phyloP scores from a whole-genome alignment of 345 rosid species.

The Rhodamnia argentea region DNA sequence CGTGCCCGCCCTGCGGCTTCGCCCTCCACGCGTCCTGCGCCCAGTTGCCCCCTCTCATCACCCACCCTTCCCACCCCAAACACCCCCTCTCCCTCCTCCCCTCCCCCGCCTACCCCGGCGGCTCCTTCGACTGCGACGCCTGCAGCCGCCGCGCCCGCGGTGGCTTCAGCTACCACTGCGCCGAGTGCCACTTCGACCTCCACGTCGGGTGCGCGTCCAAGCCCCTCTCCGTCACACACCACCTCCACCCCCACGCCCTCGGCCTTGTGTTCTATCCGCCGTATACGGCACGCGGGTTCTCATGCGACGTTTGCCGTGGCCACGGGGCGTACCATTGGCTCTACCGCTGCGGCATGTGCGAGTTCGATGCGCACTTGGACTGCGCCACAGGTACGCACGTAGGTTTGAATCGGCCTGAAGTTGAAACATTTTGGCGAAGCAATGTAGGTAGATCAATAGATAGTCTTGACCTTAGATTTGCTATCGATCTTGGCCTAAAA shows the following conservation, averaged over 20 bases:
- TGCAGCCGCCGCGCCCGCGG: constrained; percentile 28
- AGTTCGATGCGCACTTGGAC: constrained; percentile 48
- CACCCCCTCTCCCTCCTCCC: constrained; percentile 41
- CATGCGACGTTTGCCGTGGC: constrained; percentile 38
- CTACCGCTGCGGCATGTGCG: constrained; percentile 37
- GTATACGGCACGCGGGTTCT: constrained; percentile 33
- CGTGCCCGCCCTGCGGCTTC: constrained; percentile 44
- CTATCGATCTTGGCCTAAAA: not conserved
- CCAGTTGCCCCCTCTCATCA: constrained; percentile 37
- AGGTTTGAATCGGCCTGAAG: not conserved
- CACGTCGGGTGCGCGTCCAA: constrained; percentile 41
- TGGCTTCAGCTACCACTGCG: constrained; percentile 54
- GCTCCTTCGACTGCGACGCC: constrained; percentile 42
- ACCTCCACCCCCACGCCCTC: constrained; percentile 35
- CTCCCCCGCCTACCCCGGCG: constrained; percentile 28
- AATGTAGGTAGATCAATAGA: not conserved
- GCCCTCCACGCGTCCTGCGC: constrained; percentile 41
- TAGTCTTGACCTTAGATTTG: not conserved
- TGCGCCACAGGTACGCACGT: constrained; percentile 12
- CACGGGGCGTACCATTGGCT: constrained; percentile 51
- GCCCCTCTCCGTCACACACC: constrained; percentile 22
- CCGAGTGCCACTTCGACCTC: constrained; percentile 34
- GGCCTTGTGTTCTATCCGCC: constrained; percentile 38
- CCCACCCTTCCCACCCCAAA: constrained; percentile 45
- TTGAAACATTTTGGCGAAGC: not conserved